Conservation (phyloP, 495 filamentous ascomycete species). For the Endocarpon pusillum region DNA sequence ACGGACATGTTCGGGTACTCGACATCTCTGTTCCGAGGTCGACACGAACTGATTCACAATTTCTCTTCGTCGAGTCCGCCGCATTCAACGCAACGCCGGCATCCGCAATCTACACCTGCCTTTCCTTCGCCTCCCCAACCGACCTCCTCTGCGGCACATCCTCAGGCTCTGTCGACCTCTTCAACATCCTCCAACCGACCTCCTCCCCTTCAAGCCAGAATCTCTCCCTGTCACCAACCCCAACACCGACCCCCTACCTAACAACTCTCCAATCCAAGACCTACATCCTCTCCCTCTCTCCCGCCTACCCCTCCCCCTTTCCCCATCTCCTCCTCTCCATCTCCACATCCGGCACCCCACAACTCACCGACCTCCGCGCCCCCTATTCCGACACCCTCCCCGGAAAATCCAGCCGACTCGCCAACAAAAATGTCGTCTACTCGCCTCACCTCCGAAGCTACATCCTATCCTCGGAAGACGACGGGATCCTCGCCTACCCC, state of each 20-base stretch:
- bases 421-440: no score
- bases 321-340: conserved; percentile 2
- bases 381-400: background rate
- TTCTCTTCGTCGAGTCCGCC: conserved; percentile 31
- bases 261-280: no score
- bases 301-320: conserved; percentile 1
- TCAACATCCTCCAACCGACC: conserved; percentile 27
- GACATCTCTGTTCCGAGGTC: conserved; percentile 21
- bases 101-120: conserved; percentile 36
- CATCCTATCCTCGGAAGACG: background rate
- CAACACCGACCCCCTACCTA: background rate
- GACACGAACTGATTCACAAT: conserved; percentile 1
- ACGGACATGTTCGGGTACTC: conserved; percentile 44
- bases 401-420: no score
- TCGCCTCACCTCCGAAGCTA: background rate
- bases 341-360: background rate
- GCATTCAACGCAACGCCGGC: conserved; percentile 34
- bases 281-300: background rate
- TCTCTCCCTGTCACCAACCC: background rate
- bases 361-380: background rate
- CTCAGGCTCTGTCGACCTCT: conserved; percentile 43
- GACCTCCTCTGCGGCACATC: conserved; percentile 44
- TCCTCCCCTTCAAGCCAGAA: conserved; percentile 20
- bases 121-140: conserved; percentile 44
- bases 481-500: background rate